Evolutionary conservation across 768 basidiomycete species (phyloP).

Genomic region (Russula dissimulans): DNA sequence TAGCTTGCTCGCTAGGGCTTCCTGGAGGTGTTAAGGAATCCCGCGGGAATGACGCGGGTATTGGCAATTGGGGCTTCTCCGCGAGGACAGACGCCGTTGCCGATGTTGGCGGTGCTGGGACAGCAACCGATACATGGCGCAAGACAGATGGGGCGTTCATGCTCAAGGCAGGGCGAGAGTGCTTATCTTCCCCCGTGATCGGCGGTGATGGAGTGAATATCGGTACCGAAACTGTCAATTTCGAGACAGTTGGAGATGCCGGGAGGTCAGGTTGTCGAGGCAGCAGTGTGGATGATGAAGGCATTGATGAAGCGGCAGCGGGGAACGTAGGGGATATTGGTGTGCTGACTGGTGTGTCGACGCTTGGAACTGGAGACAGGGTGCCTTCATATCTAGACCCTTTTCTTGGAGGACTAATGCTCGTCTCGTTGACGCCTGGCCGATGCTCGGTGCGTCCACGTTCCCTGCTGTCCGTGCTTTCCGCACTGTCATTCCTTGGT

Average conservation of each 20-base stretch:
- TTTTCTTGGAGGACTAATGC: conserved; percentile 8
- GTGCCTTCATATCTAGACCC: background rate
- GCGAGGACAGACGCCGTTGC: conserved; percentile 10
- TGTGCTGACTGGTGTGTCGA: background rate
- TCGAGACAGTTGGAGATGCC: background rate
- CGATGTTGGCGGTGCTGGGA: conserved; percentile 2
- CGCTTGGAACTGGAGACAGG: background rate
- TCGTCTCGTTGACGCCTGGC: conserved; percentile 13
- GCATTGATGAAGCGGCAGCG: background rate
- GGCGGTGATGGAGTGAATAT: background rate
- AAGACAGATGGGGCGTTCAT: conserved; percentile 11
- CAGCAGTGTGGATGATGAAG: background rate
- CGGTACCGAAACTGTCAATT: background rate
- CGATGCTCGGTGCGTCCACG: conserved; percentile 16
- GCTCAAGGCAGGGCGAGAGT: conserved; percentile 12
- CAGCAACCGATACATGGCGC: conserved; percentile 6
- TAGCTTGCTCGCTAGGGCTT: conserved; percentile 20
- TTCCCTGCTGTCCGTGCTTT: conserved; percentile 9
- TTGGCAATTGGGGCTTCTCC: conserved; percentile 2
- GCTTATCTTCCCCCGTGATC: conserved; percentile 5
- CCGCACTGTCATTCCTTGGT: background rate
- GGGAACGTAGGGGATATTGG: background rate
- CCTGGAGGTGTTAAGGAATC: conserved; percentile 25
- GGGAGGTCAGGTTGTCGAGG: background rate
- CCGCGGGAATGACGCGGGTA: conserved; percentile 11